Evolutionary conservation across 495 filamentous ascomycete species (phyloP).

Genomic region (Evernia prunastri): DNA sequence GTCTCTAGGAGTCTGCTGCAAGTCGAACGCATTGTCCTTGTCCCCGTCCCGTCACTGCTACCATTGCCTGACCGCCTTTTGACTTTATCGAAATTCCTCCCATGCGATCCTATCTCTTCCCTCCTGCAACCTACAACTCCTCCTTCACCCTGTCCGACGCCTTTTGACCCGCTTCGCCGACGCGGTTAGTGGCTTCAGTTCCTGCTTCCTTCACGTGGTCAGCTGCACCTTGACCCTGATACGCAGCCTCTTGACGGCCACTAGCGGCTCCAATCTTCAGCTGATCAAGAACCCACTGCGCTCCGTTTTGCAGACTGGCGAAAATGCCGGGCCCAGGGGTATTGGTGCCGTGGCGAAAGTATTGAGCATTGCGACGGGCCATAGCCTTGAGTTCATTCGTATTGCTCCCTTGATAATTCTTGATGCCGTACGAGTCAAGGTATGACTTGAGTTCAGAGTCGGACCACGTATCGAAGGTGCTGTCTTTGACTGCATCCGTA

Average conservation of each 20-base stretch:
- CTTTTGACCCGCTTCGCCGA: conserved; percentile 28
- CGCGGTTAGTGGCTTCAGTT: conserved; percentile 28
- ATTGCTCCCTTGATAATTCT: conserved; percentile 62
- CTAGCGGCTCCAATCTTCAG: conserved; percentile 56
- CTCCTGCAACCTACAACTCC: conserved; percentile 26
- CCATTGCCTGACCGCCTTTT: not conserved
- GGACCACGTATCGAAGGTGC: conserved; percentile 74
- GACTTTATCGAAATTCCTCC: conserved; percentile 4
- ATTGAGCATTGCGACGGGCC: conserved; percentile 64
- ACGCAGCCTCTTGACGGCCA: conserved; percentile 51
- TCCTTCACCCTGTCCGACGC: conserved; percentile 31
- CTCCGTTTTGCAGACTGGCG: conserved; percentile 52
- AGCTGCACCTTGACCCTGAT: conserved; percentile 46
- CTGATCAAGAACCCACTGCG: conserved; percentile 56
- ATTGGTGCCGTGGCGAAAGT: conserved; percentile 71
- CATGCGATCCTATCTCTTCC: conserved; percentile 3
- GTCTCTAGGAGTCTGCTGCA: not conserved
- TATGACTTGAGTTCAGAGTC: conserved; percentile 74
- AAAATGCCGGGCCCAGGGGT: conserved; percentile 58
- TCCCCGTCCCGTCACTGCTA: not conserved
- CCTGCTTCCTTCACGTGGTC: conserved; percentile 33
- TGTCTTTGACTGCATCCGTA: conserved; percentile 62
- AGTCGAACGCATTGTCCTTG: no score
- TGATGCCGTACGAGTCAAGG: conserved; percentile 73
- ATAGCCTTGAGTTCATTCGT: conserved; percentile 58